Percentiles rank a stretch among this genome's conserved stretches.
These are phyloP conservation scores for Cadophora luteo-olivacea DNA, from an alignment of 2,329 filamentous ascomycete genomes.

Conservation along the genomic window DNA sequence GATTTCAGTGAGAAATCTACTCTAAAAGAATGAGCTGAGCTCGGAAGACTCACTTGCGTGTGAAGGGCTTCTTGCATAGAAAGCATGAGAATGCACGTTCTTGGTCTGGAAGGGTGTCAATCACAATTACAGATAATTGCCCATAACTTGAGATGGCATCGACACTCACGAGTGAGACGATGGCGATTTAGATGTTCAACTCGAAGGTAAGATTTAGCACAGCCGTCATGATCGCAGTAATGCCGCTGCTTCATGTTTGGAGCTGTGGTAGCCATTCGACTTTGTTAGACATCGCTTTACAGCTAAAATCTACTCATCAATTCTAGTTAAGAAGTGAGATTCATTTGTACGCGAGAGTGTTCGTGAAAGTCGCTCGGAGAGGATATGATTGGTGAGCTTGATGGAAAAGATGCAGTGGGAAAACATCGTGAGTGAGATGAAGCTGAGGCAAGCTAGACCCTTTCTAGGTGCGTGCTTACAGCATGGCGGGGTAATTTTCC, in stretches of 20 bases:
- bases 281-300: not conserved
- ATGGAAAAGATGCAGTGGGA: not conserved
- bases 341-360: no score
- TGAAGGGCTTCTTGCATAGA: not conserved
- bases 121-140: not conserved
- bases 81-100: conserved; percentile 3
- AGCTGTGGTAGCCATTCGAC: not conserved
- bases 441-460: not conserved
- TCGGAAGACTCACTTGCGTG: not conserved
- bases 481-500: not conserved
- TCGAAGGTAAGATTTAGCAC: not conserved
- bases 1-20: no score
- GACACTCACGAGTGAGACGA: not conserved
- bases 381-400: no score
- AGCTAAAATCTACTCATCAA: not conserved
- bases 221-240: not conserved
- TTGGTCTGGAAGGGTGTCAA: not conserved
- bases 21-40: no score
- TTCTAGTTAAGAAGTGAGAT: not conserved
- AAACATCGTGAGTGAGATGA: conserved; percentile 2
- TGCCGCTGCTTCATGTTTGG: not conserved
- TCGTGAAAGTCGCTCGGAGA: no score
- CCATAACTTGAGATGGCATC: not conserved
- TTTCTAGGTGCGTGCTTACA: not conserved
- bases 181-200: conserved; percentile 10